Conservation (phyloP, 2,329 filamentous ascomycete species). For the Nakataea oryzae region DNA sequence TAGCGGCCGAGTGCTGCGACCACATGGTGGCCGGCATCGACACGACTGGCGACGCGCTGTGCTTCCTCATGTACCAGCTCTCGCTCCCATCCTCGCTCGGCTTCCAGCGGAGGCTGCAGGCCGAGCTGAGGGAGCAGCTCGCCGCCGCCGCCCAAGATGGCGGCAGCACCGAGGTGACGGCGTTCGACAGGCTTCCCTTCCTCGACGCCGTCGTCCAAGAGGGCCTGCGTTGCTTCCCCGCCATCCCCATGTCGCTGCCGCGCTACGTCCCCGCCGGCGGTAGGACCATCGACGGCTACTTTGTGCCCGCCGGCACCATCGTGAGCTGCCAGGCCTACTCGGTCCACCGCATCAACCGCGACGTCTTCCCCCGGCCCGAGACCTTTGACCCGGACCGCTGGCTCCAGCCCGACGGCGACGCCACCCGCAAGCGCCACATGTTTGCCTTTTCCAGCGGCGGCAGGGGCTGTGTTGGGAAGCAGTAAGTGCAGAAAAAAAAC, state of each 20-base stretch:
- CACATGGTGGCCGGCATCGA: conserved; percentile 65
- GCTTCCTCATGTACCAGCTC: conserved; percentile 62
- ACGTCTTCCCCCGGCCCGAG: conserved; percentile 71
- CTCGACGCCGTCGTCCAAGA: conserved; percentile 56
- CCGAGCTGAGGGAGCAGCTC: conserved; percentile 35
- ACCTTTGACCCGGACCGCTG: conserved; percentile 73
- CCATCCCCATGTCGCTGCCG: conserved; percentile 58
- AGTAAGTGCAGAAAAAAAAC: conserved; percentile 36
- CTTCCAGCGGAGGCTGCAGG: conserved; percentile 40
- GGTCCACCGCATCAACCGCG: conserved; percentile 44
- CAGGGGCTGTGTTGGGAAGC: conserved; percentile 54
- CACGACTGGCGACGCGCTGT: conserved; percentile 59
- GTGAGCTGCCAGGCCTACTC: conserved; percentile 53
- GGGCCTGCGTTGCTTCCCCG: conserved; percentile 49
- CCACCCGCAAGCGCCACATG: conserved; percentile 52
- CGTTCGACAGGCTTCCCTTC: conserved; percentile 42
- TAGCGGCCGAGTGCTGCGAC: conserved; percentile 59
- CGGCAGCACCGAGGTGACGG: conserved; percentile 33
- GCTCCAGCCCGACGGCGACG: conserved; percentile 64
- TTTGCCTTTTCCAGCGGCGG: conserved; percentile 59
- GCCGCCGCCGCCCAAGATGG: conserved; percentile 23
- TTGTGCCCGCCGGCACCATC: conserved; percentile 40
- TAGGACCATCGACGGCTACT: conserved; percentile 42
- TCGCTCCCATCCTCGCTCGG: conserved; percentile 44
- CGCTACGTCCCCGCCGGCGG: conserved; percentile 45